Base-by-base conservation (phyloP, 768 basidiomycete species). In the Multifurca ochricompacta region DNA sequence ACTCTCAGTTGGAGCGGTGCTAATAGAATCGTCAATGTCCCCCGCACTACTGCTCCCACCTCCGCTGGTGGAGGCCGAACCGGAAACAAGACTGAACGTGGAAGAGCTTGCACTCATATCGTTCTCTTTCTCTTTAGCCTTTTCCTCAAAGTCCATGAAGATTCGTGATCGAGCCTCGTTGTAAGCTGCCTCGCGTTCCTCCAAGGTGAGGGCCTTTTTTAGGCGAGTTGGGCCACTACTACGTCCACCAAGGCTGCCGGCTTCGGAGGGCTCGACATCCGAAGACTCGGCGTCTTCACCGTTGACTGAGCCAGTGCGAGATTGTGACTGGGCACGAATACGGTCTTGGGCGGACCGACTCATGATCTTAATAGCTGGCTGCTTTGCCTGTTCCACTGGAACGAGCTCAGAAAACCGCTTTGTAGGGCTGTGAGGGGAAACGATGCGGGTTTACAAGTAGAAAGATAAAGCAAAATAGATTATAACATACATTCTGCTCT, bases 321-420 rank as follows among this genome's bases (percentile, higher is more conserved):
- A 88, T 56, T 77, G 76, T 3, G 85, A 72, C 55, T 76, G 75
- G 49, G 76, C 79, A 50, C 73, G 69, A 48, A 77, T 70, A 37
- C 81, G 78, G 59, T 83, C 81, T n/a, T 69, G 67, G 13, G 64
- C 67, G 19, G 76, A 71, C 62, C 90, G 78, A 40, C 83, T 81
- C 88, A 92, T 92, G 63, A 92, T 92, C 76, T 91, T 86, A 64
- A 92, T 85, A 18, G 88, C 77, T n/a, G 85, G 87, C 30, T 83
- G 83, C 0, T 81, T 66, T 4, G 81, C 69, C 16, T 79, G 74
- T 64, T 90, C 88, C 4, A 80, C 74, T 21, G 90, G 90, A 7
- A 91, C 86, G 21, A 92, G 78, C 45, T 91, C 90, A 55, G 76
- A 76, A 49, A 92, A 74, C 50, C 85, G 76, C 39, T 85, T 79